A percentile compares a stretch with the other conserved stretches of the same genome.
Conservation (phyloP, 148 eudicot genomes). For the Rhododendron griersonianum region DNA sequence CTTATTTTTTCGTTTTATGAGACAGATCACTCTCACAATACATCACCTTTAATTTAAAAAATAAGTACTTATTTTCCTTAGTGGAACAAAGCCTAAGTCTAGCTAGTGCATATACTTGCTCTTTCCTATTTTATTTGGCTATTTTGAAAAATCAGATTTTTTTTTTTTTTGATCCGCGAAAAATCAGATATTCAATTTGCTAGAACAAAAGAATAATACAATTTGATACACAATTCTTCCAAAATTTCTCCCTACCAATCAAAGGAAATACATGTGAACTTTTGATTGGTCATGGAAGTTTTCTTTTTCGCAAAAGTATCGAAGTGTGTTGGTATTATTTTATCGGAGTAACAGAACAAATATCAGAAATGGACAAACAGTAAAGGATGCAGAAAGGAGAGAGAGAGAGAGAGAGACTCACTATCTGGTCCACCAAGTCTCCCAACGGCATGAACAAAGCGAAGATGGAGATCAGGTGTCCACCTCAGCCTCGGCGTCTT, state of each 20-base stretch:
- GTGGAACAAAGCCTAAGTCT: neutral
- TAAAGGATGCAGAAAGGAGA: neutral
- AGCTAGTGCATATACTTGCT: neutral
- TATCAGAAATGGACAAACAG: neutral
- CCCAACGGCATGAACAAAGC: constrained; percentile 71
- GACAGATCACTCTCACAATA: too few species aligned
- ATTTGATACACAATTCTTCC: neutral
- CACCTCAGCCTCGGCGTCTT: constrained; percentile 81
- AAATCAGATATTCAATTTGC: neutral
- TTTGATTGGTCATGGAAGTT: neutral
- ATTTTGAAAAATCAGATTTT: neutral
- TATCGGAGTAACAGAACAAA: neutral
- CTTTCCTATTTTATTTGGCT: neutral
- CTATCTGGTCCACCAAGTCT: constrained; percentile 86
- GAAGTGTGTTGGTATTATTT: neutral
- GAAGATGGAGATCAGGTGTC: constrained; percentile 87
- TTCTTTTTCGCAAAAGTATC: neutral
- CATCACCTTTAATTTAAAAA: too few species aligned
- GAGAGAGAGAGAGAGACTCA: constrained; percentile 26
- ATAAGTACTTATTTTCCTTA: too few species aligned
- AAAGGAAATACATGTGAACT: neutral
- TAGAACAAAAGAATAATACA: neutral
- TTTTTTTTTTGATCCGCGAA: too few species aligned
- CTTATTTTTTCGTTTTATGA: too few species aligned
- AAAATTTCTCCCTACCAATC: neutral